Evolutionary conservation across 192 early-diverging fungal genomes (phyloP).

Genomic region (Entophlyctis luteolus): DNA sequence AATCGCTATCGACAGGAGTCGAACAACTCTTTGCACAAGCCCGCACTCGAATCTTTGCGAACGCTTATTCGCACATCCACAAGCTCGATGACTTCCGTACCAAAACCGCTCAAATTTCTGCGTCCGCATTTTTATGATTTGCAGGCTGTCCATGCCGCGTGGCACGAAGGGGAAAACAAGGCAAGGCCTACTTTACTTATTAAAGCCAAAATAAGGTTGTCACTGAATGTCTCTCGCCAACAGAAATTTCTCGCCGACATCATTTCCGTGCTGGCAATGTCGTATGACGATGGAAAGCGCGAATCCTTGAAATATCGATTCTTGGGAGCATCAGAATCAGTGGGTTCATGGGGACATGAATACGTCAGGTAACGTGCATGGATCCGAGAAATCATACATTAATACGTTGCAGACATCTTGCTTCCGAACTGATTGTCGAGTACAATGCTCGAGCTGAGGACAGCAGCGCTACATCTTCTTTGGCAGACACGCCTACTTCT

Average conservation of each 20-base stretch:
- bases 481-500: constrained; percentile 42
- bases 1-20: constrained; percentile 53
- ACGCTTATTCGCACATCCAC: constrained; percentile 90
- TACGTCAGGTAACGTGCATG: constrained; percentile 72
- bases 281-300: constrained; percentile 84
- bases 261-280: constrained; percentile 94
- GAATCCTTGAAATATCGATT: constrained; percentile 84
- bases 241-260: constrained; percentile 87
- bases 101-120: constrained; percentile 96
- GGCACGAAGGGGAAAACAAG: constrained; percentile 76
- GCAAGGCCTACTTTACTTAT: too few relatives aligned
- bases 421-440: constrained; percentile 85
- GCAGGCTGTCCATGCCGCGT: constrained; percentile 64
- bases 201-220: background rate
- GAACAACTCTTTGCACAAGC: constrained; percentile 70
- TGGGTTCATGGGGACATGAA: constrained; percentile 97
- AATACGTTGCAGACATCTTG: constrained; percentile 66
- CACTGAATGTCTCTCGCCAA: too few relatives aligned
- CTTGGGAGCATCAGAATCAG: constrained; percentile 66
- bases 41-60: constrained; percentile 82
- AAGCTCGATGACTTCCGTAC: constrained; percentile 98
- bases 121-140: constrained; percentile 78
- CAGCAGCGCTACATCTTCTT: background rate
- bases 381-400: background rate
- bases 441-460: constrained; percentile 51